These are phyloP conservation scores for Kluyveromyces lactis DNA, from an alignment of 805 yeast genomes.

Conservation along the genomic window DNA sequence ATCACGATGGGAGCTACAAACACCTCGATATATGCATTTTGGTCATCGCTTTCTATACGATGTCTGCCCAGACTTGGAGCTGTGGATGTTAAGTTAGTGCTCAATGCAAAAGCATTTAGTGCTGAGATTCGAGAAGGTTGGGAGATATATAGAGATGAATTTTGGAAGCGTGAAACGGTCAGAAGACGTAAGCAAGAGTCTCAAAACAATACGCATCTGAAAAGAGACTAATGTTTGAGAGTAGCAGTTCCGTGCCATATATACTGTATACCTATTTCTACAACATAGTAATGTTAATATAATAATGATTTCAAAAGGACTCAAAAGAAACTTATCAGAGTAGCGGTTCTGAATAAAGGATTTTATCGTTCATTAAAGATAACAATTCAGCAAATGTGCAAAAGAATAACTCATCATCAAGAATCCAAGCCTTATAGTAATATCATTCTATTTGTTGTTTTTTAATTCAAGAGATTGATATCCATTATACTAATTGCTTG, in stretches of 20 bases:
- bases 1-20: constrained; percentile 10
- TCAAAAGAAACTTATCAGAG: constrained; percentile 9
- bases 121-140: constrained; percentile 85
- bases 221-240: neutral
- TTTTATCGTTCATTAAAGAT: constrained; percentile 6
- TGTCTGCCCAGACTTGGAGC: constrained; percentile 64
- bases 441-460: too few species aligned
- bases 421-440: neutral
- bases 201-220: neutral
- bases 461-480: too few species aligned
- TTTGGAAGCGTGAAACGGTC: constrained; percentile 80
- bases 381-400: constrained; percentile 1
- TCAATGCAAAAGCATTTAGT: constrained; percentile 74
- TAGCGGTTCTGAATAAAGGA: constrained; percentile 17
- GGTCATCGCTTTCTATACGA: constrained; percentile 25
- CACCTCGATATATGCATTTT: constrained; percentile 14
- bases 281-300: too few species aligned
- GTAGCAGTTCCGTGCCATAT: too few species aligned
- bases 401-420: constrained; percentile 1
- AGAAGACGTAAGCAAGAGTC: constrained; percentile 38
- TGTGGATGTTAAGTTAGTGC: constrained; percentile 68
- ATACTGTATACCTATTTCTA: too few species aligned
- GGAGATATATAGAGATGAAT: constrained; percentile 90
- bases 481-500: too few species aligned
- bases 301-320: constrained; percentile 3